Base-by-base conservation (phyloP, 208 protist species). In the Porcisia hertigi region DNA sequence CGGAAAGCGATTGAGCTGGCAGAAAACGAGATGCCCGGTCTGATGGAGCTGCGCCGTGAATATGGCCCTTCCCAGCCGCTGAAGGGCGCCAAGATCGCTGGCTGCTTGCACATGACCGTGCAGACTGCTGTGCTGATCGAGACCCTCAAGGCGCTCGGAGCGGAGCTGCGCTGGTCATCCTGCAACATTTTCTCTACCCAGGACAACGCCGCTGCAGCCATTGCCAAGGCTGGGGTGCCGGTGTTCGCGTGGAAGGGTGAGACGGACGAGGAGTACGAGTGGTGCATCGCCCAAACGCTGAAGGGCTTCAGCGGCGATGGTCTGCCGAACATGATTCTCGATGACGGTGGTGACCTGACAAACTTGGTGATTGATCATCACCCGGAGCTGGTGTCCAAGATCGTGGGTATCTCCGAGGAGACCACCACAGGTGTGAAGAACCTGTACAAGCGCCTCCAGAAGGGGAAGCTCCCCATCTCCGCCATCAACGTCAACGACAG, bases 121-220 rank as follows among this genome's bases (percentile, higher is more conserved):
- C 98, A 99, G 96, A 99, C 99, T 62, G 99, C 98, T 60, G 98
- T 99, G 41, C 95, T 99, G n/a, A 99, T 99, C 84, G 99, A 99
- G 91, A 99, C 99, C 47, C 97, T 99, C 55, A 80, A 83, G 52
- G 91, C 81, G n/a, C 93, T 99, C 71, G 99, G 99, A 75, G 99
- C 99, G 49, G 88, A 99, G 81, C 90, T 99, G 72, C 90, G 98
- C 74, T 99, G 98, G 97, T 92, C 85, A 70, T 98, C 94, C 12
- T 99, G 98, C 95, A 99, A 99, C 97, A 99, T 99, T 84, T 99
- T 99, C 97, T 99, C 98, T 57, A 99, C 99, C 49, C 98, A 99
- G 88, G 93, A 95, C 72, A 87, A 94, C 84, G 93, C 93, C 65
- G 91, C 93, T 16, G 89, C 93, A 34, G 93, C 93, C 30, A 91